Evolutionary conservation across 108 stramenopile species (phyloP), one percentile per base, ranked within the genome.

Genomic region (Epithemia pelagica): DNA sequence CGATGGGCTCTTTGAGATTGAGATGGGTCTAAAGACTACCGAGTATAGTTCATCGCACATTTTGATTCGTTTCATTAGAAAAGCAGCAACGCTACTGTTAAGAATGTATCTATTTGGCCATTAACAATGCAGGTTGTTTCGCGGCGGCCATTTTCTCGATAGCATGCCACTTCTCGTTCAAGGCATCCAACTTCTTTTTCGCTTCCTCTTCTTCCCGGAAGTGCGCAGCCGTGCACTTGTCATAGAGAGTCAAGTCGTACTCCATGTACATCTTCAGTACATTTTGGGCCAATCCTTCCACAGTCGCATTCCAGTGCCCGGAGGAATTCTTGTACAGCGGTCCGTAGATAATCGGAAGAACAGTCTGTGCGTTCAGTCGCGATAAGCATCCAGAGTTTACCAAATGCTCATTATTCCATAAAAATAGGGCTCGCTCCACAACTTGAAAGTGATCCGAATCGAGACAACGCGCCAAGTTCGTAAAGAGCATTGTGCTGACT

Each of bases 241-340:
- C 93, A 60, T 94, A 94, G 33, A 94, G 57, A 1, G 81, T 84
- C 51, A 94, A 69, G 72, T 94, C 93, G 73, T 94, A 91, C 73
- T 94, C 93, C 93, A 94, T 94, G 79, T 96, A 98, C 86, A 95
- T 89, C 65, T 96, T 95, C 37, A 96, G 68, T 2, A 97, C 97
- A 66, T 95, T 96, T 62, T 97, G 95, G 32, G 99, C 97, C 60
- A 99, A 78, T 21, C 95, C 94, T 67, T 97, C 96, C 1, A 99
- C 99, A 27, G 97, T 98, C 26, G 92, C 89, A 83, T 98, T 98
- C 99, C 99, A 99, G 67, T 99, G 99, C n/a, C 94, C 92, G 27
- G 84, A 80, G 58, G 88, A 92, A 65, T 90, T 92, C 79, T 92
- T 95, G 78, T 82, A 94, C 52, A 95, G 96, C 54, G 81, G 95